Conservation (phyloP, 1,139 yeast species). For the Blastobotrys elegans region DNA sequence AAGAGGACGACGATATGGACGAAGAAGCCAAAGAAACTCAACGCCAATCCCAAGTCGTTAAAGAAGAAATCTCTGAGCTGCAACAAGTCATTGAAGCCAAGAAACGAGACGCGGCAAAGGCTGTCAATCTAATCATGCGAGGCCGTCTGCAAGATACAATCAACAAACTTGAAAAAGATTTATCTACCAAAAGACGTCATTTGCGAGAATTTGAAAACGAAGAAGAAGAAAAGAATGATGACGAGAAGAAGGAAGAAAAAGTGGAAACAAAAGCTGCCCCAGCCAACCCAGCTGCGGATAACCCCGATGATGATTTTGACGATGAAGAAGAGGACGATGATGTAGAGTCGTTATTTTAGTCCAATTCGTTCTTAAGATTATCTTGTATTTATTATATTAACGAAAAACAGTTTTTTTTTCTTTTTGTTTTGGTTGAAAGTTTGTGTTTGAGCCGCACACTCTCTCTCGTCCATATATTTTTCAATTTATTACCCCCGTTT, state of each 20-base stretch:
- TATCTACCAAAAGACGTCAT: constrained; percentile 76
- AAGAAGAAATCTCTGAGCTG: constrained; percentile 81
- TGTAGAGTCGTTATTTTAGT: constrained; percentile 17
- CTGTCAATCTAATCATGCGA: constrained; percentile 75
- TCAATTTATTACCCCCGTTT: neutral
- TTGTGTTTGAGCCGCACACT: neutral
- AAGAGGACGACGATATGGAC: constrained; percentile 42
- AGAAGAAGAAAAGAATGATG: constrained; percentile 7
- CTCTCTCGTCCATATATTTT: neutral
- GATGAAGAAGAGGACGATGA: constrained; percentile 18
- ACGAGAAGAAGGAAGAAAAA: constrained; percentile 1
- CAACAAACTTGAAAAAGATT: constrained; percentile 70
- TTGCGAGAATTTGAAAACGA: constrained; percentile 20
- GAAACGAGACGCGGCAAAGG: constrained; percentile 63
- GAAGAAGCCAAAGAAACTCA: constrained; percentile 41
- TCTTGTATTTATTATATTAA: neutral
- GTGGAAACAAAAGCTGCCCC: constrained; percentile 5
- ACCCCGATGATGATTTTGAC: constrained; percentile 12
- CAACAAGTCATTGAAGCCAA: constrained; percentile 76
- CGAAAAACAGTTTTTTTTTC: neutral
- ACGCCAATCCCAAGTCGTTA: constrained; percentile 71
- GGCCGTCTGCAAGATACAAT: constrained; percentile 83
- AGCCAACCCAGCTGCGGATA: constrained; percentile 2
- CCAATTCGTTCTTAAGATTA: neutral
- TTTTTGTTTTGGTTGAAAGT: neutral